Evolutionary conservation across 345 rosid species (phyloP), one percentile per base, ranked within the genome.

Genomic region (Eucalyptus regnans): DNA sequence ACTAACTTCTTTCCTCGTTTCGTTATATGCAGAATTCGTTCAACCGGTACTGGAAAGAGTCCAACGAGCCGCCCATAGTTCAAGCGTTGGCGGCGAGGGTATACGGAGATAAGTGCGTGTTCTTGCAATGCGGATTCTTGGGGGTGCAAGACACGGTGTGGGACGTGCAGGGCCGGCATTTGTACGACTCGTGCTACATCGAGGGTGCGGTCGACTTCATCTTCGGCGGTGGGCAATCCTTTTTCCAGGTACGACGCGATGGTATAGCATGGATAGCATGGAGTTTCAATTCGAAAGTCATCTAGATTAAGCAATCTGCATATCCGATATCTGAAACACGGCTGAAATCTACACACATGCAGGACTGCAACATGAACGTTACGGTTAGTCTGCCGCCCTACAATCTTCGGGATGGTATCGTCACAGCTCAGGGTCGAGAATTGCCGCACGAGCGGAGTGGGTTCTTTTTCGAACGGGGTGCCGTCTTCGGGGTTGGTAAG

Each of bases 141-240:
- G 96, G 96, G 48, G 87, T 96, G 76, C 95, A 96, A 91, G 96
- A 96, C 50, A 95, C 95, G 16, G 12, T 95, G 31, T 96, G 93
- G 94, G 96, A 95, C 90, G 93, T n/a, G 52, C n/a, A 4, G 66
- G 94, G 95, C 9, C 92, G 91, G 54, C 98, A 94, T 90, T 89
- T 87, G 86, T 96, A 93, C 90, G 49, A 56, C 62, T 51, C 89
- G 2, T 96, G 96, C 93, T 90, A 94, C 87, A 93, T 96, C 17
- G 93, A 95, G 92, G 96, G 96, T 11, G 95, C 92, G 7, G 50
- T 90, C 3, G 96, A 94, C 87, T 96, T 95, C 89, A 93, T 96
- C n/a, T 95, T 91, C 41, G 98, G 96, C 6, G 1, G 3, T 31
- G 96, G 94, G 48, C 96, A 95, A 89, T 96, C 96, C 68, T 29